phyloP scores from a whole-genome alignment of 2,329 filamentous ascomycete genomes.

The Thelonectria olida region DNA sequence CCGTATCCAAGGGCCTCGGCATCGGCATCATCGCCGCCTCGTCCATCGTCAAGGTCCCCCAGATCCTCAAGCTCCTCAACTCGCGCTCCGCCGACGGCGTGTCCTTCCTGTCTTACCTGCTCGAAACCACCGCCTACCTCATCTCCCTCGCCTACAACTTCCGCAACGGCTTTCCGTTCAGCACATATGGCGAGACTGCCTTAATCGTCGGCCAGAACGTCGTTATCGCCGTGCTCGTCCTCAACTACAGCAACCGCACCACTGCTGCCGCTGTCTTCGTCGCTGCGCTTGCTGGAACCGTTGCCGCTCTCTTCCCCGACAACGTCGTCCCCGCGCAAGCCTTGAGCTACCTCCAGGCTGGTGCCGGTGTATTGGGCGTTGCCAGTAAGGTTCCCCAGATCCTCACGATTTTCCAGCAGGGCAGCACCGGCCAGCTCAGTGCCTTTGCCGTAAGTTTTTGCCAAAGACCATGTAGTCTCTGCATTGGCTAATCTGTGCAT shows the following conservation, averaged over 20 bases:
- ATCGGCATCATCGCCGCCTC: conserved; percentile 93
- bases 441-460: conserved; percentile 91
- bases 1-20: conserved; percentile 89
- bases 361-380: conserved; percentile 82
- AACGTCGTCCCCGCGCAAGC: conserved; percentile 71
- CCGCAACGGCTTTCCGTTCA: conserved; percentile 92
- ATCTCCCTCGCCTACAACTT: conserved; percentile 93
- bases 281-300: conserved; percentile 75
- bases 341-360: conserved; percentile 82
- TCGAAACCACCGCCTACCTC: conserved; percentile 88
- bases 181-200: conserved; percentile 94
- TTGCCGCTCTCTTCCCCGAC: conserved; percentile 75
- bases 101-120: conserved; percentile 88
- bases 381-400: conserved; percentile 97
- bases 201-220: conserved; percentile 94
- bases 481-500: not conserved
- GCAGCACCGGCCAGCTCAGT: conserved; percentile 92
- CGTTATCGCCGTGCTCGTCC: conserved; percentile 84
- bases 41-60: conserved; percentile 93
- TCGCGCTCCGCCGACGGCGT: conserved; percentile 85
- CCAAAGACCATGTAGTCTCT: not conserved
- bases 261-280: conserved; percentile 80
- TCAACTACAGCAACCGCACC: conserved; percentile 80
- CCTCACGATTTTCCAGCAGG: conserved; percentile 81
- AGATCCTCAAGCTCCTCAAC: conserved; percentile 90